Evolutionary conservation across 2,329 filamentous ascomycete genomes (phyloP).

Genomic region (Fusarium musae): DNA sequence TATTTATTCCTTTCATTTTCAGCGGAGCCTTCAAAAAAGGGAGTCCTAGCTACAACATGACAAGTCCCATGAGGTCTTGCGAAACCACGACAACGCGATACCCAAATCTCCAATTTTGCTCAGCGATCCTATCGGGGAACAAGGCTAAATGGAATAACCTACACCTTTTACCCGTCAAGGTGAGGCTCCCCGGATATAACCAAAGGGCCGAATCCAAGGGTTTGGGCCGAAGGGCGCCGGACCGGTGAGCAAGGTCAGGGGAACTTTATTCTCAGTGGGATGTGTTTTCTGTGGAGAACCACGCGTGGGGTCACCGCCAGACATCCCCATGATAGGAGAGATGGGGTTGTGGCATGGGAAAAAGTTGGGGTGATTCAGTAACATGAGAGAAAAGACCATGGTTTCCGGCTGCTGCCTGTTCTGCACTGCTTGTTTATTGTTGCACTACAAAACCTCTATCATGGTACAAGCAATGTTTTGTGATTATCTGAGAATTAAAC

Average conservation of each 20-base stretch:
- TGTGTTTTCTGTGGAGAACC: not conserved
- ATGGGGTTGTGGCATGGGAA: not conserved
- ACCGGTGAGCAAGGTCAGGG: not conserved
- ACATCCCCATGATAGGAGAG: not conserved
- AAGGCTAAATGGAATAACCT: conserved; percentile 14
- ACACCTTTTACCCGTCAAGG: conserved; percentile 19
- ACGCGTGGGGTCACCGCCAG: conserved; percentile 6
- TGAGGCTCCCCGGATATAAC: not conserved
- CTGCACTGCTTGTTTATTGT: not conserved
- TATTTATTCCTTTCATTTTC: not conserved
- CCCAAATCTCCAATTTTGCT: not conserved
- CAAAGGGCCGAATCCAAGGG: conserved; percentile 4
- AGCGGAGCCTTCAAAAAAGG: not conserved
- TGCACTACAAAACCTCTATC: not conserved
- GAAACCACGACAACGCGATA: not conserved
- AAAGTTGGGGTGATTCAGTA: not conserved
- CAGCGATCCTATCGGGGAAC: conserved; percentile 18
- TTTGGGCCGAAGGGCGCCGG: conserved; percentile 20
- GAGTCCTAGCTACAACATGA: not conserved
- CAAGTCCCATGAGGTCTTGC: not conserved
- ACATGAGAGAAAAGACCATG: not conserved
- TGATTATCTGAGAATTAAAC: not conserved
- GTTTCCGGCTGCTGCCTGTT: not conserved
- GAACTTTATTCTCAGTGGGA: not conserved
- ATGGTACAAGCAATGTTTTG: not conserved